Evolutionary conservation across 1,139 yeast genomes (phyloP), one percentile per base, ranked within the genome.

Genomic region (Taiozyma sp.): DNA sequence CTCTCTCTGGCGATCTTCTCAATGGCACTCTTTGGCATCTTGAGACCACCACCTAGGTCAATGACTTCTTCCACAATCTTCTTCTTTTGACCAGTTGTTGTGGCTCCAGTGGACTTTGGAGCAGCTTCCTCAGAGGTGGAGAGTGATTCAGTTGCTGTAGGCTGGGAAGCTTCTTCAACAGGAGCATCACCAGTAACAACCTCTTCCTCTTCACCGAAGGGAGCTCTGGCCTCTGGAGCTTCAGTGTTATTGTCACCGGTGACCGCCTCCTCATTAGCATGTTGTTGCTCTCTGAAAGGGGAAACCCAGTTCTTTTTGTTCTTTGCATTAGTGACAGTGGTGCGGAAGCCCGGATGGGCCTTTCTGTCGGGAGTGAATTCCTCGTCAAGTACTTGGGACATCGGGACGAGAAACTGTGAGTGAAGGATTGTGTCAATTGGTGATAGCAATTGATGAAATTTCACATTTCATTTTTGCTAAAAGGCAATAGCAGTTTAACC

Each of bases 41-140:
- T 74, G 63, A 77, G 69, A 4, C 82, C 82, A 49, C 76, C 71
- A 46, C 83, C 83, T 53, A 78, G 69, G 53, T 77, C 78, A 54
- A 77, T 66, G 21, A 76, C 65, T 54, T 71, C 72, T 53, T 76
- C 62, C 28, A 56, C 56, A 28, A 53, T 53, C 51, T 52, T 52
- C 21, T 16, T 42, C 47, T 35, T 39, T 14, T 30, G 45, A n/a
- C 13, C 47, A 22, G 42, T 24, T 34, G 32, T 29, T 19, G 29
- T 14, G 10, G 22, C 41, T 3, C 21, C 24, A 11, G 24, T 19
- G 22, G 41, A 21, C 24, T 37, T 37, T 19, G 24, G 24, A 2
- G 14, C 24, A 21, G 44, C 14, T 35, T 30, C 19, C 9, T n/a
- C 9, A 13, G 16, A 32, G 19, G 16, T 6, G 3, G 35, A 24